Conservation (phyloP, 371 early-diverging fungal genomes). For the Enteropsectra breve region DNA sequence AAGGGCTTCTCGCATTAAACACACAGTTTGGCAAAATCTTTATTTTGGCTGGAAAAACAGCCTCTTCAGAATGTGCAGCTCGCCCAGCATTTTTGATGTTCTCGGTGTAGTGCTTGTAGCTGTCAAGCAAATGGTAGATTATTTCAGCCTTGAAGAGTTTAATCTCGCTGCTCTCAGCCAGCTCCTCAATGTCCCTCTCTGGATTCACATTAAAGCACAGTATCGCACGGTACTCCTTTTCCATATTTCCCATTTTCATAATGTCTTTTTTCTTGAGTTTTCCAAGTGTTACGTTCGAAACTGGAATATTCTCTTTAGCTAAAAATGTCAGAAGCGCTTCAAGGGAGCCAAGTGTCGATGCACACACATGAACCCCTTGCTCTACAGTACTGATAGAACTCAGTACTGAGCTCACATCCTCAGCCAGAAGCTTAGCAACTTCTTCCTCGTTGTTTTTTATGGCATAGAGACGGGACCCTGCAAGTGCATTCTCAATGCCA, state of each 20-base stretch:
- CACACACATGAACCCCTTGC: conserved; percentile 90
- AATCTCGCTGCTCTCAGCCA: conserved; percentile 81
- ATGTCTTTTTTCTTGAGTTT: conserved; percentile 94
- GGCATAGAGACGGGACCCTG: conserved; percentile 86
- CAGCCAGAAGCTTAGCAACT: conserved; percentile 79
- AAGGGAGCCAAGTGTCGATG: conserved; percentile 92
- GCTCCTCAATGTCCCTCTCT: conserved; percentile 80
- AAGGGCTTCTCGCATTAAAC: conserved; percentile 87
- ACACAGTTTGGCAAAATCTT: conserved; percentile 83
- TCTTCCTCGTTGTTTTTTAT: conserved; percentile 79
- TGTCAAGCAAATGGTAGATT: conserved; percentile 96
- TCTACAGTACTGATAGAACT: conserved; percentile 37
- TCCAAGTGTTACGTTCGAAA: conserved; percentile 89
- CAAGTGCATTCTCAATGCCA: conserved; percentile 89
- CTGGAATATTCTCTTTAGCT: conserved; percentile 80
- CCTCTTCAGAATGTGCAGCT: conserved; percentile 72
- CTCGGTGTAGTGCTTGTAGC: conserved; percentile 71
- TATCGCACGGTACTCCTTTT: conserved; percentile 75
- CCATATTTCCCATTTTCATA: conserved; percentile 77
- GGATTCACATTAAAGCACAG: conserved; percentile 96
- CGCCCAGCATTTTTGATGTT: conserved; percentile 71
- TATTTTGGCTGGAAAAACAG: conserved; percentile 87
- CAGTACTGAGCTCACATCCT: conserved; percentile 58
- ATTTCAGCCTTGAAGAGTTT: conserved; percentile 90
- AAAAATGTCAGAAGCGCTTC: conserved; percentile 94